Conservation (phyloP, 2,329 filamentous ascomycete species). For the Geosmithia flava region DNA sequence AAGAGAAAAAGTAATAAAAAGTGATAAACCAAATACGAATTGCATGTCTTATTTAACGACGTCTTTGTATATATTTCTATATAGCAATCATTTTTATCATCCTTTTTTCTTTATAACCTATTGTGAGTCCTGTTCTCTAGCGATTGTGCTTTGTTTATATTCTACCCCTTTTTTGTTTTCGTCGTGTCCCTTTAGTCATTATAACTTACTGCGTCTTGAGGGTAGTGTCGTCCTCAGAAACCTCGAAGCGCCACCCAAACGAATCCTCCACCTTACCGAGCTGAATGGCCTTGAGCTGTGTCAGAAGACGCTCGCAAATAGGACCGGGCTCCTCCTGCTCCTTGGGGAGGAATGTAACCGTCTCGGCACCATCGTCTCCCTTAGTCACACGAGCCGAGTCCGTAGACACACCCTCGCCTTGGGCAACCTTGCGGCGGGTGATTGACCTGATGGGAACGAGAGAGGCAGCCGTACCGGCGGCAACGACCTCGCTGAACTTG, state of each 20-base stretch:
- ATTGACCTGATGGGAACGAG: slow-evolving; percentile 89
- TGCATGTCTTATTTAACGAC: background rate
- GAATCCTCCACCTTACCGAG: slow-evolving; percentile 64
- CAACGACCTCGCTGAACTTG: slow-evolving; percentile 62
- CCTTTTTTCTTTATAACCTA: background rate
- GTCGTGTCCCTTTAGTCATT: background rate
- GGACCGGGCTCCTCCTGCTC: slow-evolving; percentile 58
- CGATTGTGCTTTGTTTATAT: slow-evolving; percentile 3
- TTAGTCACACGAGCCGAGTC: slow-evolving; percentile 24
- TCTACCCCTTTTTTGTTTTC: slow-evolving; percentile 16
- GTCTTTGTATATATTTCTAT: background rate
- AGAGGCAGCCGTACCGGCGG: slow-evolving; percentile 82
- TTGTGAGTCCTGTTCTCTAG: no score
- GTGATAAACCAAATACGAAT: background rate
- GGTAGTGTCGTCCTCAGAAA: slow-evolving; percentile 31
- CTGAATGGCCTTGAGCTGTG: slow-evolving; percentile 75
- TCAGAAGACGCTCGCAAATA: slow-evolving; percentile 58
- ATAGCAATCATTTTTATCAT: background rate
- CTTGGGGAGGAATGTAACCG: slow-evolving; percentile 40
- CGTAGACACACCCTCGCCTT: slow-evolving; percentile 10
- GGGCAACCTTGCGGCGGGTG: slow-evolving; percentile 42
- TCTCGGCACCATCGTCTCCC: slow-evolving; percentile 27
- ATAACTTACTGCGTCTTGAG: slow-evolving; percentile 12
- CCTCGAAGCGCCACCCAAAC: slow-evolving; percentile 55
- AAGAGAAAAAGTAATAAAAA: background rate